Conservation (phyloP, 768 basidiomycete genomes). For the Naematelia encephala region DNA sequence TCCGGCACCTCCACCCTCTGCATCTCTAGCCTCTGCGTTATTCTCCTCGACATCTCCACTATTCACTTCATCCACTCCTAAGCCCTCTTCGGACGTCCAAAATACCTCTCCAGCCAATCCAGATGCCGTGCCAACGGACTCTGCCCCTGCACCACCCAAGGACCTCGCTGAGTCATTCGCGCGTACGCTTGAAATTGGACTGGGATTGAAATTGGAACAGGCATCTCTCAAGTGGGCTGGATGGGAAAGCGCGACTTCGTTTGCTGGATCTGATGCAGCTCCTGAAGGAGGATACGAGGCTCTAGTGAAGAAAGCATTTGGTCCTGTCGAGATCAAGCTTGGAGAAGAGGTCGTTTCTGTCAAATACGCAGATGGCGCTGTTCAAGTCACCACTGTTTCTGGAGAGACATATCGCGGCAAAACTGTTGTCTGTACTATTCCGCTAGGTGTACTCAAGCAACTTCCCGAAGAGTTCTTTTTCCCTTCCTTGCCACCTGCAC, state of each 20-base stretch:
- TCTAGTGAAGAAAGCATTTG: constrained; percentile 28
- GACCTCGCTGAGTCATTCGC: constrained; percentile 30
- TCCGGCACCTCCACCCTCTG: constrained; percentile 28
- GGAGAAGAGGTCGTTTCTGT: constrained; percentile 19
- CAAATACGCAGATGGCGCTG: constrained; percentile 7
- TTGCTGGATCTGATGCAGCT: constrained; percentile 47
- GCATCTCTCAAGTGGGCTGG: constrained; percentile 44
- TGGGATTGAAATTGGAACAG: constrained; percentile 45
- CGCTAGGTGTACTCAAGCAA: constrained; percentile 41
- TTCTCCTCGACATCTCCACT: constrained; percentile 33
- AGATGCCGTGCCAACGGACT: background rate
- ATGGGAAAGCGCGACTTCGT: constrained; percentile 43
- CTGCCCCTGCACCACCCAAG: constrained; percentile 14
- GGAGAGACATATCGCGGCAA: constrained; percentile 17
- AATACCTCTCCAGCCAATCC: constrained; percentile 38
- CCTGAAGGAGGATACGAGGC: constrained; percentile 47
- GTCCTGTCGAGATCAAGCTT: constrained; percentile 17
- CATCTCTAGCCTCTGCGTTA: constrained; percentile 38
- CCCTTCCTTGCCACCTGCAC: constrained; percentile 27
- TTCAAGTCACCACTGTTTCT: constrained; percentile 10
- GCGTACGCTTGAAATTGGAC: constrained; percentile 42
- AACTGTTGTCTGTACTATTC: constrained; percentile 44
- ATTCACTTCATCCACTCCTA: constrained; percentile 22
- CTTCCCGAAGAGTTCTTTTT: constrained; percentile 26
- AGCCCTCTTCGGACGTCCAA: constrained; percentile 23